These are phyloP conservation scores for Hygrocybe coccinea DNA, from an alignment of 768 basidiomycete genomes.

Conservation along the genomic window DNA sequence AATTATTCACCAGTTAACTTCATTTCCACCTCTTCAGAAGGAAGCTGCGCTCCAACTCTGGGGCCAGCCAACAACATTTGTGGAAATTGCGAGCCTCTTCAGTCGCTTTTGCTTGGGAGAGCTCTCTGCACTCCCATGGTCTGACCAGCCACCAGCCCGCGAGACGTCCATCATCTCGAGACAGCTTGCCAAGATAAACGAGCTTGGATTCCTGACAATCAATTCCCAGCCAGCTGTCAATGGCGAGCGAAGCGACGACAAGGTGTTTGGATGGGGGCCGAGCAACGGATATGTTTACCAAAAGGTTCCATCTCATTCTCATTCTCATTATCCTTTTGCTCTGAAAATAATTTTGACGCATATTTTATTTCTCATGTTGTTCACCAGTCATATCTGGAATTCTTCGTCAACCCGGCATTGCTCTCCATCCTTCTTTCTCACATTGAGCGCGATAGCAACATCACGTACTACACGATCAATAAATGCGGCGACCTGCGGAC, in stretches of 20 bases:
- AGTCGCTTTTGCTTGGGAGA: constrained; percentile 73
- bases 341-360: neutral
- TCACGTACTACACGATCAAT: constrained; percentile 98
- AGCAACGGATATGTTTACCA: constrained; percentile 93
- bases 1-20: neutral
- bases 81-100: constrained; percentile 73
- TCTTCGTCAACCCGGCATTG: constrained; percentile 78
- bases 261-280: constrained; percentile 90
- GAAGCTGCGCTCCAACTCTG: constrained; percentile 84
- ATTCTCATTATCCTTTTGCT: neutral
- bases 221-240: constrained; percentile 97
- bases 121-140: constrained; percentile 87
- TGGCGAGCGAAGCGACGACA: constrained; percentile 79
- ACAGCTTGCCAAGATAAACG: constrained; percentile 81
- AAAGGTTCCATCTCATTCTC: constrained; percentile 52
- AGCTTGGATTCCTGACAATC: constrained; percentile 90
- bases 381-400: constrained; percentile 86
- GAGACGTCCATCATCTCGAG: constrained; percentile 80
- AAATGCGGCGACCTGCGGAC: constrained; percentile 90
- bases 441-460: constrained; percentile 80
- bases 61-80: constrained; percentile 67
- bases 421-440: constrained; percentile 68
- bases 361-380: constrained; percentile 1
- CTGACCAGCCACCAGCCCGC: constrained; percentile 76
- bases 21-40: constrained; percentile 44